Conservation (phyloP, 2,329 filamentous ascomycete species). For the Fusarium clavum region DNA sequence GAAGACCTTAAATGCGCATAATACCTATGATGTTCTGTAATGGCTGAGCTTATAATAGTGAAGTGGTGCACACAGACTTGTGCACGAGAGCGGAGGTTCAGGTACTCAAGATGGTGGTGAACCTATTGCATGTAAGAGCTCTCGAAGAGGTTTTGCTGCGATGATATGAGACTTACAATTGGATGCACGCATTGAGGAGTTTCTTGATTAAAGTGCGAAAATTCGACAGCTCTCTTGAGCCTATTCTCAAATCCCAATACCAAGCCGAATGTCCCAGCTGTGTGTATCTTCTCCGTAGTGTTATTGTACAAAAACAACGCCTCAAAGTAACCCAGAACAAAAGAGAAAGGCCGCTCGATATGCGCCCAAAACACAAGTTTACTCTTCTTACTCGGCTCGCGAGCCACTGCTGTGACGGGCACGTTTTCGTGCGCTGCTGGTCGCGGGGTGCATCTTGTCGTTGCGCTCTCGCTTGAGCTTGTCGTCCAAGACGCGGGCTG, state of each 20-base stretch:
- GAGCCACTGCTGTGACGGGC: slow-evolving; percentile 62
- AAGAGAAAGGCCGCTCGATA: slow-evolving; percentile 2
- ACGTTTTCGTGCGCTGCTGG: slow-evolving; percentile 67
- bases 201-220: neutral
- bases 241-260: neutral
- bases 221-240: neutral
- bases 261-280: neutral
- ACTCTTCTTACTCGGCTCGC: slow-evolving; percentile 18
- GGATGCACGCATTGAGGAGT: neutral
- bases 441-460: slow-evolving; percentile 67
- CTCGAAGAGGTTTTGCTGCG: neutral
- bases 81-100: no score
- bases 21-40: slow-evolving; percentile 49
- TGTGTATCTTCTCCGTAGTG: neutral
- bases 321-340: slow-evolving; percentile 19
- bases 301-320: slow-evolving; percentile 2
- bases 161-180: neutral
- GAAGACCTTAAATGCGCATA: slow-evolving; percentile 66
- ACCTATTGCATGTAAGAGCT: neutral
- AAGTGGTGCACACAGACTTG: no score
- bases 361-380: neutral
- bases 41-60: no score
- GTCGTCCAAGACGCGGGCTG: slow-evolving; percentile 73
- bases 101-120: no score
- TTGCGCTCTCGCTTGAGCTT: slow-evolving; percentile 73